phyloP scores from a whole-genome alignment of 139 green algal species.

The Raphidocelis subcapitata region DNA sequence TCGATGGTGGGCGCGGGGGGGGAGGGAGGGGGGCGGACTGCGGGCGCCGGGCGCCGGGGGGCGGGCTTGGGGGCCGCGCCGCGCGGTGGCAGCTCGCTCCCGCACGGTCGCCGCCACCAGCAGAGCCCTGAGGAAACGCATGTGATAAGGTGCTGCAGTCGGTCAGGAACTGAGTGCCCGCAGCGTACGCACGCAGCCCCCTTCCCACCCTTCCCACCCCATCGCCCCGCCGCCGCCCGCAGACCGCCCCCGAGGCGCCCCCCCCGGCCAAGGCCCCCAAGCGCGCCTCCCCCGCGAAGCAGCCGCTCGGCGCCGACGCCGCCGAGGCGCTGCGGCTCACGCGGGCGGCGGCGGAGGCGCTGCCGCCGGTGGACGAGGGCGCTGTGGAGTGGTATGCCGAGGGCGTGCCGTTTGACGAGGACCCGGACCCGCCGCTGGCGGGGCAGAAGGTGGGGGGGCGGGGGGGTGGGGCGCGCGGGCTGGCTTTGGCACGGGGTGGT shows the following conservation, averaged over 20 bases:
- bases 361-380: constrained; percentile 7
- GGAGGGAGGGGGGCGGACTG: not conserved
- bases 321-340: not conserved
- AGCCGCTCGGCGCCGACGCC: constrained; percentile 2
- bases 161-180: too few species aligned
- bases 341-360: not conserved
- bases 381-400: constrained; percentile 6
- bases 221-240: constrained; percentile 3
- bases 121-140: too few species aligned
- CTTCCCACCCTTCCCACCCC: not conserved
- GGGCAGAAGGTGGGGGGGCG: constrained; percentile 4
- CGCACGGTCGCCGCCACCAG: too few species aligned
- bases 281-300: not conserved
- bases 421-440: not conserved
- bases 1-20: constrained; percentile 6
- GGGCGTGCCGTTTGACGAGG: not conserved
- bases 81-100: too few species aligned
- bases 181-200: not conserved
- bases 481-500: not conserved
- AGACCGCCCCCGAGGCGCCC: not conserved
- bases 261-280: constrained; percentile 1
- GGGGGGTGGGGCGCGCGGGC: not conserved
- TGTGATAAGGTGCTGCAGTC: too few species aligned
- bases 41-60: not conserved
- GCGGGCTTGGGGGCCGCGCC: not conserved